Evolutionary conservation across 208 protist species (phyloP).

Genomic region (Tritrichomonas foetus): DNA sequence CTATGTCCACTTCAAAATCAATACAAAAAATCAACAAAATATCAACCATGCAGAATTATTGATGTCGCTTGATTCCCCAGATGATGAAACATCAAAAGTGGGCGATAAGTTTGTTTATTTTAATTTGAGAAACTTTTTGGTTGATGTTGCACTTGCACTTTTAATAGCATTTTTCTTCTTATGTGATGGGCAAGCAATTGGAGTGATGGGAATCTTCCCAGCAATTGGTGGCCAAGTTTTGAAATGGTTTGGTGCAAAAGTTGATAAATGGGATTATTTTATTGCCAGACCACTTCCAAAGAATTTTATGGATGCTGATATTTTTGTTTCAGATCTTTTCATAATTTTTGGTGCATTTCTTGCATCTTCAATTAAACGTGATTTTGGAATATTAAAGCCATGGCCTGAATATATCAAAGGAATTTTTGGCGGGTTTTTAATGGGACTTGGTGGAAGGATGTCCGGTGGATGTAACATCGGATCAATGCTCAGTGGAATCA

Average conservation of each 20-base stretch:
- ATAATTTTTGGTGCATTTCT: background rate
- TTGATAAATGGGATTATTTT: background rate
- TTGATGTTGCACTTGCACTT: background rate
- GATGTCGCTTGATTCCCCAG: background rate
- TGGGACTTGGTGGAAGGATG: background rate
- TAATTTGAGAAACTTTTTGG: background rate
- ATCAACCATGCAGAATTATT: background rate
- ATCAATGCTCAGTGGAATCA: background rate
- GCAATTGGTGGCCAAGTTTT: background rate
- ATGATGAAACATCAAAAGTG: background rate
- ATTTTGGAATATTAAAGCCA: background rate
- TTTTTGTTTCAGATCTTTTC: background rate
- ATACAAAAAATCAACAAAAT: background rate
- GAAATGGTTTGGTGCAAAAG: background rate
- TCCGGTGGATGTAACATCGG: background rate
- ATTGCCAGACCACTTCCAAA: background rate
- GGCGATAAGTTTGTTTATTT: background rate
- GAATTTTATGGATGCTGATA: background rate
- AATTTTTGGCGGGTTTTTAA: background rate
- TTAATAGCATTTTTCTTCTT: background rate
- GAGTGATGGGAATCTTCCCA: background rate
- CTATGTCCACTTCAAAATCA: background rate
- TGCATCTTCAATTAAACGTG: background rate
- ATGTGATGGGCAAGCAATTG: background rate
- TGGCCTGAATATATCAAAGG: background rate